These are phyloP conservation scores for Boehmeria nivea DNA, from an alignment of 306 rosid genomes.

Conservation along the genomic window DNA sequence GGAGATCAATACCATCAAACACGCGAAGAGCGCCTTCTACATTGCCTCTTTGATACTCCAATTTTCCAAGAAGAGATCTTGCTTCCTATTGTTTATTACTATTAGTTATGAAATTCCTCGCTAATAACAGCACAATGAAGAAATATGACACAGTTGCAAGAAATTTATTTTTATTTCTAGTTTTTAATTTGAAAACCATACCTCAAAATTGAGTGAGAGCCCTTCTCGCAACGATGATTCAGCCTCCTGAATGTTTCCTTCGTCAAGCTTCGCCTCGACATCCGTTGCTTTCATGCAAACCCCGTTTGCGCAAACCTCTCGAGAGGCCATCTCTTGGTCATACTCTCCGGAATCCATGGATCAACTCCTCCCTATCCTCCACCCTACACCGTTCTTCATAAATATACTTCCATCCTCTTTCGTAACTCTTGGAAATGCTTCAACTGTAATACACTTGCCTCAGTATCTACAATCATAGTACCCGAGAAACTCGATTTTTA, in stretches of 20 bases:
- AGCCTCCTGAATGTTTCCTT: slow-evolving; percentile 89
- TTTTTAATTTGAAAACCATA: too few relatives aligned
- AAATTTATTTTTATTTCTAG: too few relatives aligned
- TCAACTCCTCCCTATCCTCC: slow-evolving; percentile 28
- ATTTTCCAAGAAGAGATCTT: slow-evolving; percentile 95
- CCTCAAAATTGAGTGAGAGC: slow-evolving; percentile 84
- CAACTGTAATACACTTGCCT: slow-evolving; percentile 4
- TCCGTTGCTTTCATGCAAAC: slow-evolving; percentile 44
- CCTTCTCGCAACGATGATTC: slow-evolving; percentile 82
- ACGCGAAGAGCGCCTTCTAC: slow-evolving; percentile 90
- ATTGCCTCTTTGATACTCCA: slow-evolving; percentile 96
- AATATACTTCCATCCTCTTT: slow-evolving; percentile 23
- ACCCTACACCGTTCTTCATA: slow-evolving; percentile 17
- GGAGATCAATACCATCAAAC: slow-evolving; percentile 91
- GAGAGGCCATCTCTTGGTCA: slow-evolving; percentile 22
- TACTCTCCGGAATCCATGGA: slow-evolving; percentile 49
- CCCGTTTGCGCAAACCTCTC: slow-evolving; percentile 72
- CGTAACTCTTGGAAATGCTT: slow-evolving; percentile 13
- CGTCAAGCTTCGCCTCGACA: slow-evolving; percentile 77
- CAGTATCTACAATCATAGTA: slow-evolving; percentile 11
- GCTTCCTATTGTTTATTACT: slow-evolving; percentile 67
- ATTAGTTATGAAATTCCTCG: not conserved
- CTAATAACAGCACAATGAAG: too few relatives aligned
- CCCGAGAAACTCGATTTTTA: not conserved
- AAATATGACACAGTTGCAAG: too few relatives aligned